Percentiles rank a stretch among this genome's conserved stretches.
These are phyloP conservation scores for Tillandsia leiboldiana DNA, from an alignment of 176 grass and related monocot species.

Conservation along the genomic window DNA sequence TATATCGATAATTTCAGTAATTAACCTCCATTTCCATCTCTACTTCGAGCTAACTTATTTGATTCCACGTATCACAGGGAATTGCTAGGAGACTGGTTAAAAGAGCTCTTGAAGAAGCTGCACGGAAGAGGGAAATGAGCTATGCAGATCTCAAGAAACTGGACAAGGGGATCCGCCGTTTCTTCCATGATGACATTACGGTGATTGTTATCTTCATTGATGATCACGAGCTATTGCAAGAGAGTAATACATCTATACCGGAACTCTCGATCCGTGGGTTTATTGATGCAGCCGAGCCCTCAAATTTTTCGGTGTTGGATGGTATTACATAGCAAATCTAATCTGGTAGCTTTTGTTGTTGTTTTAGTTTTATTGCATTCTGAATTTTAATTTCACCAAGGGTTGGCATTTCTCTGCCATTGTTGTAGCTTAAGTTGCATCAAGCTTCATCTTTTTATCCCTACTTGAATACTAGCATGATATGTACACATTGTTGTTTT, in stretches of 20 bases:
- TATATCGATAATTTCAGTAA: neutral
- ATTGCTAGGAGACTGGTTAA: conserved; percentile 43
- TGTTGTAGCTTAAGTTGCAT: neutral
- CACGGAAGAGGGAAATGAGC: conserved; percentile 42
- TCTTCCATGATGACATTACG: conserved; percentile 55
- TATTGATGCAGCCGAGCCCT: conserved; percentile 46
- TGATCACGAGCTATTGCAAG: conserved; percentile 34
- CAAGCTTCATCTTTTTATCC: neutral
- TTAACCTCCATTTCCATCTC: neutral
- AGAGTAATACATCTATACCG: conserved; percentile 29
- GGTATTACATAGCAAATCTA: conserved; percentile 36
- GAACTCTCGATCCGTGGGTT: conserved; percentile 88
- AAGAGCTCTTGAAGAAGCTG: conserved; percentile 45
- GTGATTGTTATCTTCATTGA: conserved; percentile 44
- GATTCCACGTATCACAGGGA: conserved; percentile 21
- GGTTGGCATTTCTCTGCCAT: neutral
- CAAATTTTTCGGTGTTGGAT: conserved; percentile 69
- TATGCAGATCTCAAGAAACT: conserved; percentile 48
- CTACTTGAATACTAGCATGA: neutral
- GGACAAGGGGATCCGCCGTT: conserved; percentile 45
- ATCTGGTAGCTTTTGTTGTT: conserved; percentile 9
- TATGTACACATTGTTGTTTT: neutral
- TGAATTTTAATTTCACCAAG: conserved; percentile 1
- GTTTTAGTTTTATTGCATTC: conserved; percentile 1
- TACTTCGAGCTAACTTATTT: neutral